Base-by-base conservation (phyloP, 2,329 filamentous ascomycete genomes). In the Calonectria henricotiae region DNA sequence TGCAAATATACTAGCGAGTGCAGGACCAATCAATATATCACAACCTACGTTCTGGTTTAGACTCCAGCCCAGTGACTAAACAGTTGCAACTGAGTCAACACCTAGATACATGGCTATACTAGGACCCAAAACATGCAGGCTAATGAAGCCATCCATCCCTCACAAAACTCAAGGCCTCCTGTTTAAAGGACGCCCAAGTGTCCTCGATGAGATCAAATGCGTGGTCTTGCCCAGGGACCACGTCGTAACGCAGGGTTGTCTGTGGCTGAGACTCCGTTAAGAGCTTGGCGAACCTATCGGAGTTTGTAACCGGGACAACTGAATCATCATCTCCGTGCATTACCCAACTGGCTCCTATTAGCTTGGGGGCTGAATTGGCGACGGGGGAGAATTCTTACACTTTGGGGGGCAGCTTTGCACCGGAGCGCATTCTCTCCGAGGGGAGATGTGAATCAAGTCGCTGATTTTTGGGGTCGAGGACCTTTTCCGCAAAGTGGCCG, bases 251-350 rank as follows among this genome's bases (percentile, higher is more conserved):
- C 5, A 78, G 9, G 2, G 1, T 25, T 0, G 67, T 73, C 25
- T 73, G 27, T 0, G 76, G 74, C 0, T 71, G 30, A 2, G 35
- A 67, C 35, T 73, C 32, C 1, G 46, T 27, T 0, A 75, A 20
- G 0, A 74, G 23, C 2, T 71, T 35, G 4, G 66, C 64, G 6
- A 77, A 74, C 3, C 47, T 43, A 17, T 71, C 7, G 1, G 71
- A 73, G 1, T 66, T 63, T 0, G 47, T 51, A 8, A 73, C 44
- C 0, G 54, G 65, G 0, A 77, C 73, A 0, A 62, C 69, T 0
- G 71, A 69, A 25, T 77, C 75, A 3, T 75, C 60, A 1, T 71
- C 74, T 0, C 75, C 75, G 20, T 77, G 75, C 72, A 75, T 76
- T 1, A 75, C n/a, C 75, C 75, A 76, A 0, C 75, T 76, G 5